A percentile compares a stretch with the other conserved stretches of the same genome.
Conservation (phyloP, 306 rosid species). For the Fagus crenata region DNA sequence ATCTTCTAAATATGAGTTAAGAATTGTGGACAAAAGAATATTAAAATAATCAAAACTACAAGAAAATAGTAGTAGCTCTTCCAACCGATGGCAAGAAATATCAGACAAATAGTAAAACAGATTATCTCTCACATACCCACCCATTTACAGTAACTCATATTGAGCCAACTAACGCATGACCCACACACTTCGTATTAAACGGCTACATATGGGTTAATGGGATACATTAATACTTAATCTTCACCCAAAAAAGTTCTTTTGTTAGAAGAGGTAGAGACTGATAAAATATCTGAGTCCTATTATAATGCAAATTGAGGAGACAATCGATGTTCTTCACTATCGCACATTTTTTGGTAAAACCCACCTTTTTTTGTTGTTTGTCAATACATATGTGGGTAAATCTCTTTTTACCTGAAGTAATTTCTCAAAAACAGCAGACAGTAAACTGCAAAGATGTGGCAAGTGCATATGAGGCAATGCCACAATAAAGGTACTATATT, state of each 20-base stretch:
- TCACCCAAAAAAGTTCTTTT: neutral
- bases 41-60: neutral
- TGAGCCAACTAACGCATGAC: neutral
- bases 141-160: neutral
- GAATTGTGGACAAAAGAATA: neutral
- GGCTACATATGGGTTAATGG: neutral
- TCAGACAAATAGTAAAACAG: neutral
- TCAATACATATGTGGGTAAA: neutral
- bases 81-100: neutral
- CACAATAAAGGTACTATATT: neutral
- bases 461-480: neutral
- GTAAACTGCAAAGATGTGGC: neutral
- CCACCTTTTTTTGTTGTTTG: neutral
- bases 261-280: neutral
- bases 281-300: neutral
- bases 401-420: neutral
- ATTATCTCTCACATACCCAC: neutral
- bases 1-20: neutral
- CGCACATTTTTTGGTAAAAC: neutral
- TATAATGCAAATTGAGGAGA: neutral
- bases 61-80: neutral
- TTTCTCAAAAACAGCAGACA: neutral
- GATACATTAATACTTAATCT: neutral
- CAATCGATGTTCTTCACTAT: neutral
- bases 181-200: neutral